Evolutionary conservation across 495 filamentous ascomycete genomes (phyloP).

Genomic region (Peziza echinospora): DNA sequence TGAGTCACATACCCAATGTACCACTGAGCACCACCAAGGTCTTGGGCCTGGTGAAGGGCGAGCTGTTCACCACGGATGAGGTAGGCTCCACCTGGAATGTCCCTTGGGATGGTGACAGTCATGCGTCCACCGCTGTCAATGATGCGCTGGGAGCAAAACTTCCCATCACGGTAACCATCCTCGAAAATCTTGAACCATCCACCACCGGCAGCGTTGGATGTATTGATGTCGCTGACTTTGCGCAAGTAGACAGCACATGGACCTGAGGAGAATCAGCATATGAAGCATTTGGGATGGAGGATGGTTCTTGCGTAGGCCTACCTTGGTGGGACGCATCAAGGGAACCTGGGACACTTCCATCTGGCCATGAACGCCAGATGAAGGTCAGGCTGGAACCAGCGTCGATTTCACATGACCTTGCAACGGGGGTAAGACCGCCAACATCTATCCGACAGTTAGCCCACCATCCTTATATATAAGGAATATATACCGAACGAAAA

Average conservation of each 20-base stretch:
- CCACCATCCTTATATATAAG: background rate
- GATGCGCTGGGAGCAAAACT: conserved; percentile 49
- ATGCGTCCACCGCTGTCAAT: conserved; percentile 42
- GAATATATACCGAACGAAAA: no score
- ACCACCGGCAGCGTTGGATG: conserved; percentile 21
- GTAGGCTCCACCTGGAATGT: conserved; percentile 42
- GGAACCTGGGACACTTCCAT: conserved; percentile 30
- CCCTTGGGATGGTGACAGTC: conserved; percentile 34
- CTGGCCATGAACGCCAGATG: conserved; percentile 38
- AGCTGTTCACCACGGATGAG: conserved; percentile 45
- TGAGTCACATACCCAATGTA: conserved; percentile 12
- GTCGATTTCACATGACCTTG: conserved; percentile 3
- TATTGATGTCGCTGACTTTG: conserved; percentile 12
- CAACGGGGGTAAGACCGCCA: conserved; percentile 3
- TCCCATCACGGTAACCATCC: conserved; percentile 36
- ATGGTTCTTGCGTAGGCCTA: no score
- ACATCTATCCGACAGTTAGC: conserved; percentile 3
- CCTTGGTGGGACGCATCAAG: conserved; percentile 45
- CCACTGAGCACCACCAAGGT: conserved; percentile 23
- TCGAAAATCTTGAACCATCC: conserved; percentile 72
- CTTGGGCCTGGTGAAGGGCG: conserved; percentile 38
- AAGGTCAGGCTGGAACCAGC: conserved; percentile 36
- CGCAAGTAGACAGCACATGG: conserved; percentile 59
- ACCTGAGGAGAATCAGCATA: no score
- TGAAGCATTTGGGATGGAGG: no score